These are phyloP conservation scores for Capronia americana DNA, from an alignment of 2,329 filamentous ascomycete genomes.

Conservation along the genomic window DNA sequence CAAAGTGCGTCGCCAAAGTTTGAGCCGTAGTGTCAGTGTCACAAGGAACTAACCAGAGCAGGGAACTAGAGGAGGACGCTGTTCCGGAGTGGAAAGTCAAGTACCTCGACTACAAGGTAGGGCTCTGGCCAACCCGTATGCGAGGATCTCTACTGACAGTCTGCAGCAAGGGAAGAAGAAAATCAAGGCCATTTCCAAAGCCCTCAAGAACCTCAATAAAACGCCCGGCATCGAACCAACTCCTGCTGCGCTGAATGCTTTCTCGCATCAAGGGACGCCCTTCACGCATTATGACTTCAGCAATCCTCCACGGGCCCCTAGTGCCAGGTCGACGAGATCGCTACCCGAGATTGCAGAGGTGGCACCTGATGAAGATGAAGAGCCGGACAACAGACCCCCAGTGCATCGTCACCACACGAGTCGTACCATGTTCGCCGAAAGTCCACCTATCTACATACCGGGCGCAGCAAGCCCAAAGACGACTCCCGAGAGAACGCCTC, in stretches of 20 bases:
- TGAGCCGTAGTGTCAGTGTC: constrained; percentile 38
- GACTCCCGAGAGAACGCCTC: constrained; percentile 32
- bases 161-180: constrained; percentile 80
- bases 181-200: constrained; percentile 79
- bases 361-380: constrained; percentile 31
- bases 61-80: constrained; percentile 82
- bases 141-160: constrained; percentile 23
- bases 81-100: constrained; percentile 95
- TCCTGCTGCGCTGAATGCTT: constrained; percentile 23
- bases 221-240: constrained; percentile 47
- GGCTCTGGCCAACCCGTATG: constrained; percentile 12
- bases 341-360: constrained; percentile 30
- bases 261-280: constrained; percentile 26
- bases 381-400: constrained; percentile 23
- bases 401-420: constrained; percentile 35
- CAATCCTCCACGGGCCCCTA: constrained; percentile 21
- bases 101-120: constrained; percentile 88
- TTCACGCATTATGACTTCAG: constrained; percentile 41
- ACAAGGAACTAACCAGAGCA: constrained; percentile 42
- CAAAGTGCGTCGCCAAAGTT: constrained; percentile 57
- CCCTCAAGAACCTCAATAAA: constrained; percentile 67
- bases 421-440: constrained; percentile 41
- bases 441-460: constrained; percentile 48
- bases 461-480: constrained; percentile 43
- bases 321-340: constrained; percentile 19